These are phyloP conservation scores for Selaginella moellendorffii DNA, from an alignment of 75 land plant genomes.

Conservation along the genomic window DNA sequence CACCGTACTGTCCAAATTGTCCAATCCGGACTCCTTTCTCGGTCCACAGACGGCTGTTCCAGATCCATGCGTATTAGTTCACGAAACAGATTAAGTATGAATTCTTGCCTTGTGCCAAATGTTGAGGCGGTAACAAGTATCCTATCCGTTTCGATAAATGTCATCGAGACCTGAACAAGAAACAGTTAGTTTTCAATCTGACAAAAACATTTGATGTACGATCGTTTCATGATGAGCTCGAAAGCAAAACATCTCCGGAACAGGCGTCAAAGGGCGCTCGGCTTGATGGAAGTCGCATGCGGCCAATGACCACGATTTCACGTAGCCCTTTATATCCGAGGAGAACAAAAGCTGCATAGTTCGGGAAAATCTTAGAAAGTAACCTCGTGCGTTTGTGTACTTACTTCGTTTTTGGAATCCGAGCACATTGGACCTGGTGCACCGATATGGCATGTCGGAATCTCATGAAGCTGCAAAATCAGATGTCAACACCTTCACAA, in stretches of 20 bases:
- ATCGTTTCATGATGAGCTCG: constrained; percentile 31
- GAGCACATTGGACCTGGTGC: constrained; percentile 24
- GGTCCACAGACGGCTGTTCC: constrained; percentile 31
- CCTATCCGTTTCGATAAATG: constrained; percentile 7
- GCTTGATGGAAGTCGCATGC: constrained; percentile 13
- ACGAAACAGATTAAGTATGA: too few relatives aligned
- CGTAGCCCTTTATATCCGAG: constrained; percentile 23
- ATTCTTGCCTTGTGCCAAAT: constrained; percentile 17
- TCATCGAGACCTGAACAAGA: constrained; percentile 15
- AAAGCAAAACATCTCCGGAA: constrained; percentile 17
- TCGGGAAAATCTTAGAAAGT: not conserved
- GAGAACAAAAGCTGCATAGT: constrained; percentile 16
- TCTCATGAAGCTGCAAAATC: constrained; percentile 16
- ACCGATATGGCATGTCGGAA: constrained; percentile 14
- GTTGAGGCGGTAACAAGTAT: constrained; percentile 13
- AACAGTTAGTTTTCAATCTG: constrained; percentile 8
- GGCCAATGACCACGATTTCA: constrained; percentile 22
- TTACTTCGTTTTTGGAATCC: constrained; percentile 22
- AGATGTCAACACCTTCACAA: not conserved
- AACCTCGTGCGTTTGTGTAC: not conserved
- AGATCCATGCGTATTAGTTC: too few relatives aligned
- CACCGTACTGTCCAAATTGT: constrained; percentile 22
- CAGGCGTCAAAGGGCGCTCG: constrained; percentile 3
- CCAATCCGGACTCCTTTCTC: constrained; percentile 22
- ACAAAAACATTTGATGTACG: constrained; percentile 10